Base-by-base conservation (phyloP, 2,329 filamentous ascomycete genomes). In the Sarocladium oryzae region DNA sequence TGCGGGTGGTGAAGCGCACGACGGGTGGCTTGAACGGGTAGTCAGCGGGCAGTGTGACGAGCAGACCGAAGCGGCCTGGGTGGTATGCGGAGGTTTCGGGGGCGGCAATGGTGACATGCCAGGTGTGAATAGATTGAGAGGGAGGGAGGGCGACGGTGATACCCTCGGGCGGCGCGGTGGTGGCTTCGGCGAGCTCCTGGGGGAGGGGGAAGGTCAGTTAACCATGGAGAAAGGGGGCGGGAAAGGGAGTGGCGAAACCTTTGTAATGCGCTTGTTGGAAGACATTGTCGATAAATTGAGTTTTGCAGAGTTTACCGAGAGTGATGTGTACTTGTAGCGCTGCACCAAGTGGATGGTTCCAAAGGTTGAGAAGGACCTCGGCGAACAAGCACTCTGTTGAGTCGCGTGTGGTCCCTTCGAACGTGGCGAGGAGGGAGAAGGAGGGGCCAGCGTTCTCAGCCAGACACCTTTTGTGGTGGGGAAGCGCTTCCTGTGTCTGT, bases 21-120 rank as follows among this genome's bases (percentile, higher is more conserved):
- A 78, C 74, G 15, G 90, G 90, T 20, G 89, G 83, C 70, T 93
- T 93, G 82, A 95, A 96, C 32, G 90, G 90, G 74, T 95, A 96
- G 62, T 89, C 85, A 59, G 75, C 71, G 13, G 90, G 89, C 10
- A 96, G 82, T 36, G 70, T 76, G 58, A 96, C 75, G 55, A 84
- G 70, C 55, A 96, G 71, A 58, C 81, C 80, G 78, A 89, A 96
- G 57, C 72, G 73, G 62, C 90, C 90, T 60, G 82, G 84, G 75
- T 67, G 62, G 70, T 79, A 82, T 57, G 69, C 60, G 2, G 73
- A 72, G 32, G 57, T 53, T 2, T 68, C 46, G 0, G 78, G 77
- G 2, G 76, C 76, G 2, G 60, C 36, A 52, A 82, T 66, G 15
- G 64, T 67, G 56, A 78, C 63, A 63, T 74, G 69, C 79, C 79